phyloP scores from a whole-genome alignment of 1,284 basidiomycete genomes.

The Austropuccinia psidii region DNA sequence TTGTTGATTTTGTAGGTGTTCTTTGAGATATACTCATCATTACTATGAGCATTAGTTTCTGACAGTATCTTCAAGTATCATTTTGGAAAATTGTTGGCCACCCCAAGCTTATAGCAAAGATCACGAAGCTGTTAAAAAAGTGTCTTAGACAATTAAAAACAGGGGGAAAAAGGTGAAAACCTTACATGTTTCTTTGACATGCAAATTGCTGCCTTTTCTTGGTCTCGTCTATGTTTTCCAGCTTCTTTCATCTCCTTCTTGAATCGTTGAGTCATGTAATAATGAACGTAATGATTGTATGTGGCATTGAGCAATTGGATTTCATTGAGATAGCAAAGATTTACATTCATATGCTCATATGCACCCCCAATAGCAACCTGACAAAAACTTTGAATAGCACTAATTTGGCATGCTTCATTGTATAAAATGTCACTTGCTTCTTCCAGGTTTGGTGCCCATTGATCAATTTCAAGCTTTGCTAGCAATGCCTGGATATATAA shows the following conservation, averaged over 20 bases:
- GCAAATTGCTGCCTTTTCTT: background rate
- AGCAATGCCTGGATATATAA: no score
- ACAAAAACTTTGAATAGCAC: no score
- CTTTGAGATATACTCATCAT: no score
- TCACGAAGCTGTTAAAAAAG: background rate
- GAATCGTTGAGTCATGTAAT: background rate
- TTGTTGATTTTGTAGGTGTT: background rate
- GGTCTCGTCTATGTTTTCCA: background rate
- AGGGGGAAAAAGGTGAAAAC: background rate
- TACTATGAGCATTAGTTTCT: background rate
- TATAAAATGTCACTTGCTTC: no score
- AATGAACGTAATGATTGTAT: slow-evolving; percentile 29
- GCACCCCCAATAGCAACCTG: no score
- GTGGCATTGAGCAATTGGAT: background rate
- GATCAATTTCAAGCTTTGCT: no score
- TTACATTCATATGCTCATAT: no score
- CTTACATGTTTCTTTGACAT: background rate
- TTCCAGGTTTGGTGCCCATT: no score
- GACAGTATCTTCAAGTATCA: background rate
- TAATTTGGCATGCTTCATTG: no score
- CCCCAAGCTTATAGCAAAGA: background rate
- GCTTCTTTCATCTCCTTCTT: background rate
- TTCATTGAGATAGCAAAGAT: no score
- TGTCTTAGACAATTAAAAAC: no score
- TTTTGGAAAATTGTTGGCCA: background rate